Evolutionary conservation across 2,329 filamentous ascomycete species (phyloP), one percentile per base, ranked within the genome.

Genomic region (Nemania sp.): DNA sequence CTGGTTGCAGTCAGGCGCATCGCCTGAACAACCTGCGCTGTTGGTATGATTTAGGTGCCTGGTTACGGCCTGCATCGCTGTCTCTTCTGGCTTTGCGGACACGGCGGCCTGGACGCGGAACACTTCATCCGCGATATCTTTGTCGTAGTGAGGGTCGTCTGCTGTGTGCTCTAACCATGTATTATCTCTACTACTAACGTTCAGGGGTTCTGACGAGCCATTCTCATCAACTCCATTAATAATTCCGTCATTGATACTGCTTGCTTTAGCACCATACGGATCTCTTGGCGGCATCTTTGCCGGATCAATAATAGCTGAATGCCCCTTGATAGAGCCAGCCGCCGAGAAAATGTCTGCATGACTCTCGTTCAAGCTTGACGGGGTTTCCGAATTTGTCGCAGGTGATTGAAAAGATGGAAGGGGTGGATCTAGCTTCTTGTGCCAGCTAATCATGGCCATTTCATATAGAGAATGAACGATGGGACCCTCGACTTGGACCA

Each of bases 381-480:
- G 68, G 5, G 72, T 79, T 0, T 13, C 26, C 2, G 76, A 78
- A 13, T 75, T 70, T 3, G 78, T 77, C 2, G 88, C 88, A 0
- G 87, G 86, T 0, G 79, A 81, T n/a, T 81, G 77, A 18, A 86
- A 78, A 60, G 82, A 86, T 4, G 90, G 90, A 6, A 92, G 76
- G 0, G 87, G 83, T 1, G 90, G 89, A 0, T 88, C 80, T 0
- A 93, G 75, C 0, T 80, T 79, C 67, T 89, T 89, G 70, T 90
- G 83, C 92, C 92, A 95, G 0, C 89, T 91, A 7, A 94, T 84
- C 45, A 94, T 77, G 0, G 90, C 90, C 70, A 90, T 89, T 70
- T 95, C 92, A 75, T 93, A 94, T 26, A 94, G 79, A 1, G 88
- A 88, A 73, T 94, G 90, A 0, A 94, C 92, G 65, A 94, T 92